phyloP scores from a whole-genome alignment of 179 eudicot species.

The Camellia oleifera region DNA sequence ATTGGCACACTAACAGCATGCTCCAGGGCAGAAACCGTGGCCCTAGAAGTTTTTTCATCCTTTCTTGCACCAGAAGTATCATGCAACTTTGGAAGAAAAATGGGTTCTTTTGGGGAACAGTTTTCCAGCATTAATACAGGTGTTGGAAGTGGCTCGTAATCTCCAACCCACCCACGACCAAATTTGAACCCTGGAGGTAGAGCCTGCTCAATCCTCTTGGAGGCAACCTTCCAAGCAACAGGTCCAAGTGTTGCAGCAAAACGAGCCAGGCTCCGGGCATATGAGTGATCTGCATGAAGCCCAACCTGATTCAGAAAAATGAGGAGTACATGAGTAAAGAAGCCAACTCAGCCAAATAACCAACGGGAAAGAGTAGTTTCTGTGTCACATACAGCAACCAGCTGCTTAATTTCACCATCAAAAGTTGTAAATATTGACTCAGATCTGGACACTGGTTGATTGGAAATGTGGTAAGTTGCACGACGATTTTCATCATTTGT shows the following conservation, averaged over 20 bases:
- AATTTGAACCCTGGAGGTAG: conserved; percentile 71
- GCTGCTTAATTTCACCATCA: conserved; percentile 80
- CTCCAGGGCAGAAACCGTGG: conserved; percentile 23
- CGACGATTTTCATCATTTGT: conserved; percentile 81
- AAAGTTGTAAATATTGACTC: conserved; percentile 69
- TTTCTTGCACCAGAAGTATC: conserved; percentile 23
- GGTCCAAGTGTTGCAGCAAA: conserved; percentile 91
- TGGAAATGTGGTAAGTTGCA: conserved; percentile 59
- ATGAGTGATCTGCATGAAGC: conserved; percentile 65
- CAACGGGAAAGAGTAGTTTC: neutral
- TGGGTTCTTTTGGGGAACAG: conserved; percentile 33
- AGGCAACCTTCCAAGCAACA: conserved; percentile 81
- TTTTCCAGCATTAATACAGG: conserved; percentile 51
- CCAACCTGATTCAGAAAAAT: conserved; percentile 64
- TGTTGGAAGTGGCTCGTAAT: conserved; percentile 83
- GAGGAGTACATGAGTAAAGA: conserved; percentile 9
- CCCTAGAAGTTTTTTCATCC: conserved; percentile 24
- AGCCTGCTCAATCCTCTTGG: conserved; percentile 75
- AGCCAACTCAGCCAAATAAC: conserved; percentile 14
- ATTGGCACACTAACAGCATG: conserved; percentile 23
- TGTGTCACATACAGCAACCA: conserved; percentile 68
- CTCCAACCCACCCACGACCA: conserved; percentile 98
- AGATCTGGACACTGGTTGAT: conserved; percentile 40
- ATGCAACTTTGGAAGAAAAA: conserved; percentile 29
- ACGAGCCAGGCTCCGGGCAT: conserved; percentile 90